Evolutionary conservation across 805 yeast species (phyloP), one percentile per base, ranked within the genome.

Genomic region (Candida parachauliodes): DNA sequence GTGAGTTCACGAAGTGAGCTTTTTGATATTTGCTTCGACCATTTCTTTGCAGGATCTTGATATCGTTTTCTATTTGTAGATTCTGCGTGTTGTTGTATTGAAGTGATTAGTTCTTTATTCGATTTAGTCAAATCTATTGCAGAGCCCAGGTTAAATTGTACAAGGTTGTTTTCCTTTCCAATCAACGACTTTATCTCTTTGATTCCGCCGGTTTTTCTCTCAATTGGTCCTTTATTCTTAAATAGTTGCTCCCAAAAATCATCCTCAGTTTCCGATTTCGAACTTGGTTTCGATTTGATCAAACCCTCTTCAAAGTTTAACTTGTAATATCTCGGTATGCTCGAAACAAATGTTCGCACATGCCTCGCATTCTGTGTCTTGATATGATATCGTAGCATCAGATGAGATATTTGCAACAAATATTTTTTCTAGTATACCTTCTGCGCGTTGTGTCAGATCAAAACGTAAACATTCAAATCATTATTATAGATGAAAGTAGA

Each of bases 401-500:
- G 32, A 28, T 28, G 32, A 28, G 32, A 18, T 28, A 18, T 28
- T 28, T 28, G 32, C 32, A 28, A 11, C 32, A 10, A 28, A 28
- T n/a, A n/a, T n/a, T 16, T 28, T 28, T 28, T 16, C 6, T 26
- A 8, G 28, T 18, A 7, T 12, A 27, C 17, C 8, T n/a, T n/a
- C n/a, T n/a, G n/a, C n/a, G n/a, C n/a, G n/a, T n/a, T 11, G 19
- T 16, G 17, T 6, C 19, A 27, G 19, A 27, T 19, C 21, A 18
- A 29, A 29, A 19, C 23, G 23, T 12, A 29, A 29, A 29, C 22
- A 19, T 19, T 11, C 16, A 8, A n/a, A n/a, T n/a, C n/a, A n/a
- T n/a, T n/a, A n/a, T n/a, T n/a, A 2, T 3, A n/a, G 15, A 89
- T 89, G 97, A 78, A 77, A 60, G 95, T 93, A n/a, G 96, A 91